Conservation (phyloP, 352 stramenopile genomes). For the Phytophthora palmivora region DNA sequence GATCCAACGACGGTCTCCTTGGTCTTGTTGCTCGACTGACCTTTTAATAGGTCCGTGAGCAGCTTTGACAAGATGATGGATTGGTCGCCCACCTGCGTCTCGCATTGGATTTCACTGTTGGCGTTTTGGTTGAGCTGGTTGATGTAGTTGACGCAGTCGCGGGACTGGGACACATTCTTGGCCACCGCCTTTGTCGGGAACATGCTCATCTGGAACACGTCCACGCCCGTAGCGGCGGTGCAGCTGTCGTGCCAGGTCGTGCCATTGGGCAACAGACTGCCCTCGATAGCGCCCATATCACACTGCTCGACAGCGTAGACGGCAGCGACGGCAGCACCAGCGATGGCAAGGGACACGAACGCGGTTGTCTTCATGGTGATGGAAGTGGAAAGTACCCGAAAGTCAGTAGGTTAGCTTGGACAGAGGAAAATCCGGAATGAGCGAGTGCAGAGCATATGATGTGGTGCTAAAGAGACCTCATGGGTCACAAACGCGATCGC, state of each 20-base stretch:
- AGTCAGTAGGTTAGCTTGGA: constrained; percentile 8
- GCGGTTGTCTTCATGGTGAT: constrained; percentile 38
- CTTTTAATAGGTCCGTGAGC: constrained; percentile 57
- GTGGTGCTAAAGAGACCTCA: background rate
- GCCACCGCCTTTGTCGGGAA: constrained; percentile 59
- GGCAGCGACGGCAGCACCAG: constrained; percentile 12
- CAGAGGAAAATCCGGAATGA: constrained; percentile 34
- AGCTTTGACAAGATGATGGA: constrained; percentile 50
- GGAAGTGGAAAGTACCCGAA: constrained; percentile 10
- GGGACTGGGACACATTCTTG: constrained; percentile 49
- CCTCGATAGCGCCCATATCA: constrained; percentile 57
- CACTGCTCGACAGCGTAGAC: constrained; percentile 41
- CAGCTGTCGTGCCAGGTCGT: constrained; percentile 51
- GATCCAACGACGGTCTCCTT: constrained; percentile 32
- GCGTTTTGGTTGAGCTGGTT: constrained; percentile 74
- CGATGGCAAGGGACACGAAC: constrained; percentile 21
- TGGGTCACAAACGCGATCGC: background rate
- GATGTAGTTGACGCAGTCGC: constrained; percentile 68
- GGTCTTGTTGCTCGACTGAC: constrained; percentile 70
- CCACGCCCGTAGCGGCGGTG: constrained; percentile 41
- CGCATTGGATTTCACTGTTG: constrained; percentile 64
- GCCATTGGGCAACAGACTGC: constrained; percentile 56
- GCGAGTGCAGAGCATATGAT: background rate
- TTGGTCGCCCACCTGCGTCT: constrained; percentile 44
- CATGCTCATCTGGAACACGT: constrained; percentile 49